phyloP scores from a whole-genome alignment of 495 filamentous ascomycete genomes.

The Aspergillus wentii region DNA sequence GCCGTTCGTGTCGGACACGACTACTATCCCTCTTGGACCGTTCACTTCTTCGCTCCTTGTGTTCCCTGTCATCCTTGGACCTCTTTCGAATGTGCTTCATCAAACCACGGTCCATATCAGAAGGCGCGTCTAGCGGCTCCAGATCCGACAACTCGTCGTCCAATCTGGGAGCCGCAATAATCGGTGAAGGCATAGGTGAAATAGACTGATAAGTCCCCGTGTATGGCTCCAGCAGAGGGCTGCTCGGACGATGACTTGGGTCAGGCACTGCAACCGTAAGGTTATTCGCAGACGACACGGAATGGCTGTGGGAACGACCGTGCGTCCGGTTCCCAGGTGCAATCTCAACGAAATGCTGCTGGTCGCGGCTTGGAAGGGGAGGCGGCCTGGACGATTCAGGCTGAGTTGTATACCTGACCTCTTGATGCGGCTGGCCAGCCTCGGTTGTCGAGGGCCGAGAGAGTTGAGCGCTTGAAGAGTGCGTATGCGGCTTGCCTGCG shows the following conservation, averaged over 20 bases:
- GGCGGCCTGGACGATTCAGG: constrained; percentile 15
- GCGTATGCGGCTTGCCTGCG: constrained; percentile 15
- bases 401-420: too few relatives aligned
- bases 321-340: constrained; percentile 29
- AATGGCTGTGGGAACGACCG: constrained; percentile 30
- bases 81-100: constrained; percentile 25
- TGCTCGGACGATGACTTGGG: constrained; percentile 55
- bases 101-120: constrained; percentile 26
- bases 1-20: constrained; percentile 19
- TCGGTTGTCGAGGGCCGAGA: too few relatives aligned
- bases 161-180: constrained; percentile 37
- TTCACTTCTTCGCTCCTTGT: constrained; percentile 25
- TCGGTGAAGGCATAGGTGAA: constrained; percentile 87
- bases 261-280: constrained; percentile 23
- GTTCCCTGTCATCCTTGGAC: constrained; percentile 22
- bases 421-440: too few relatives aligned
- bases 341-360: constrained; percentile 39
- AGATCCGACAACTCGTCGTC: constrained; percentile 50
- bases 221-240: constrained; percentile 88
- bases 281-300: constrained; percentile 37
- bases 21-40: constrained; percentile 25
- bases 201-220: constrained; percentile 92
- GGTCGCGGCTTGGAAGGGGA: constrained; percentile 12
- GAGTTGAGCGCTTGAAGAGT: constrained; percentile 18
- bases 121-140: constrained; percentile 35